phyloP scores from a whole-genome alignment of 306 rosid species.

The Prunus armeniaca region DNA sequence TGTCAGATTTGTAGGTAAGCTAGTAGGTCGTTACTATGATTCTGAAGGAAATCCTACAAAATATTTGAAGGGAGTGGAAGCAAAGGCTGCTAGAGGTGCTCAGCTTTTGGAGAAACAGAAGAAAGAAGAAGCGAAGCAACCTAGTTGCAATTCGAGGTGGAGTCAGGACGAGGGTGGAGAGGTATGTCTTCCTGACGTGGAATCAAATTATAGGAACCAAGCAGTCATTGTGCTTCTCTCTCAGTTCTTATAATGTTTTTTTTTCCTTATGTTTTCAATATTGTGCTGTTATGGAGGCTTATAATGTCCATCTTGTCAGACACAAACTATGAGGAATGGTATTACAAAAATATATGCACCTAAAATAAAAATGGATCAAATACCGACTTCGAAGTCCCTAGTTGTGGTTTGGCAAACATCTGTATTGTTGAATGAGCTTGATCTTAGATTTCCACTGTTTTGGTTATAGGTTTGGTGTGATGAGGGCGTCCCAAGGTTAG shows the following conservation, averaged over 20 bases:
- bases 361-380: background rate
- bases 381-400: background rate
- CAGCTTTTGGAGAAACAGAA: slow-evolving; percentile 93
- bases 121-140: slow-evolving; percentile 78
- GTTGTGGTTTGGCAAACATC: background rate
- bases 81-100: slow-evolving; percentile 90
- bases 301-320: slow-evolving; percentile 2
- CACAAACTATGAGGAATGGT: background rate
- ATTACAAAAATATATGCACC: background rate
- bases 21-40: slow-evolving; percentile 82
- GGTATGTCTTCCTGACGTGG: slow-evolving; percentile 40
- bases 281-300: background rate
- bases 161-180: slow-evolving; percentile 89
- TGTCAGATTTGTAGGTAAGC: slow-evolving; percentile 73
- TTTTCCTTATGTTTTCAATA: background rate
- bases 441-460: slow-evolving; percentile 3
- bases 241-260: background rate
- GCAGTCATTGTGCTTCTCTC: background rate
- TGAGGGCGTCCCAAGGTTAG: slow-evolving; percentile 75
- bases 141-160: slow-evolving; percentile 90
- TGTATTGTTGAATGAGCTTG: background rate
- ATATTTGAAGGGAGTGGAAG: slow-evolving; percentile 88
- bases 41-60: slow-evolving; percentile 72
- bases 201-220: background rate
- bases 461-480: slow-evolving; percentile 88